phyloP scores from a whole-genome alignment of 495 filamentous ascomycete genomes.

The Tuber melanosporum region DNA sequence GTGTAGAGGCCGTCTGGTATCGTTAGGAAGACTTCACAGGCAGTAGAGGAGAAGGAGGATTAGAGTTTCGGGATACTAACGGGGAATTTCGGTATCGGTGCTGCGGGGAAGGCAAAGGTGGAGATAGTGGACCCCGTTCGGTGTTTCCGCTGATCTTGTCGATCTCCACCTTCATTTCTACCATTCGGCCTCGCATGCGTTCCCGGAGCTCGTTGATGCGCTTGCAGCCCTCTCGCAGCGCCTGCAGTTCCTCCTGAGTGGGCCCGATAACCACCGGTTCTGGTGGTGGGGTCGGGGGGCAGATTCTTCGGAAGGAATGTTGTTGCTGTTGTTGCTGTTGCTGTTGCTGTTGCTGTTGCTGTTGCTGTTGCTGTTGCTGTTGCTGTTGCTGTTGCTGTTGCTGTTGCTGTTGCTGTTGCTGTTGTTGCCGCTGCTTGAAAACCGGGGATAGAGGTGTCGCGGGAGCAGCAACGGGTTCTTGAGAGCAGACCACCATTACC shows the following conservation, averaged over 20 bases:
- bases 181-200: slow-evolving; percentile 34
- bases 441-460: slow-evolving; percentile 33
- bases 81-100: background rate
- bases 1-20: background rate
- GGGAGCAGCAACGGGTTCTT: slow-evolving; percentile 32
- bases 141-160: slow-evolving; percentile 29
- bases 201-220: slow-evolving; percentile 33
- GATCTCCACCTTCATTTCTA: slow-evolving; percentile 36
- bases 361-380: background rate
- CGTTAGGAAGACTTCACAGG: slow-evolving; percentile 3
- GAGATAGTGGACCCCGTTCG: slow-evolving; percentile 1
- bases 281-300: slow-evolving; percentile 32
- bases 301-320: slow-evolving; percentile 3
- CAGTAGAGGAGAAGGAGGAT: background rate
- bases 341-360: background rate
- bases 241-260: slow-evolving; percentile 29
- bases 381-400: background rate
- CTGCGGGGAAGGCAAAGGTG: slow-evolving; percentile 4
- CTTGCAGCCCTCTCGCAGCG: slow-evolving; percentile 29
- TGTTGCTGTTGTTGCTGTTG: background rate
- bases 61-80: slow-evolving; percentile 3
- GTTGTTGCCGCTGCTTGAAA: background rate
- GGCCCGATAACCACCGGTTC: slow-evolving; percentile 24
- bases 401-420: background rate
- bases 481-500: slow-evolving; percentile 31